Conservation (phyloP, 371 early-diverging fungal species). For the Dichotomocladium elegans region DNA sequence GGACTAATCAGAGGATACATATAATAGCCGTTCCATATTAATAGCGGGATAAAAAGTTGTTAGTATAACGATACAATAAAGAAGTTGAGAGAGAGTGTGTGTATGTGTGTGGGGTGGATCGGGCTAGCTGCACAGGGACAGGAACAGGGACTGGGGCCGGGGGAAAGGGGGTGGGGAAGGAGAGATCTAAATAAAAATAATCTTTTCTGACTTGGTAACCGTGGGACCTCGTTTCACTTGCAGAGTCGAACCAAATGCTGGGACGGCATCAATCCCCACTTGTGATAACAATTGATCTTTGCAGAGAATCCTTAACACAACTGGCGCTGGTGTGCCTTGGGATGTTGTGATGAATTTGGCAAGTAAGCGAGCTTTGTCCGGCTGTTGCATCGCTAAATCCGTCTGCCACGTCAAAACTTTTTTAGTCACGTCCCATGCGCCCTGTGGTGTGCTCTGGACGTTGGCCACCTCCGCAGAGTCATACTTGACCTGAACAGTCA, state of each 20-base stretch:
- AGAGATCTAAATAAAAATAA: background rate
- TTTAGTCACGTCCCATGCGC: conserved; percentile 14
- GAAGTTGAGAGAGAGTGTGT: too few species aligned
- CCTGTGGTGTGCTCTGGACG: conserved; percentile 23
- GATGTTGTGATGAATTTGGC: conserved; percentile 15
- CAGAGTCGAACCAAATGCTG: conserved; percentile 15
- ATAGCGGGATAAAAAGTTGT: background rate
- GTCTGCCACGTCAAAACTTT: conserved; percentile 14
- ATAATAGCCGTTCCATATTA: too few species aligned
- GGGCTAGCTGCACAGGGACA: too few species aligned
- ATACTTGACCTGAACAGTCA: conserved; percentile 7
- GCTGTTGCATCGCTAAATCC: background rate
- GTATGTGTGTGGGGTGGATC: too few species aligned
- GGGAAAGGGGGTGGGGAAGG: background rate
- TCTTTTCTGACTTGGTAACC: conserved; percentile 9
- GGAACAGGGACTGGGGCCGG: too few species aligned
- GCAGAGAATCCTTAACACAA: conserved; percentile 8
- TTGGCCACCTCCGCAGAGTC: conserved; percentile 3
- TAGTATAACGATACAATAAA: background rate
- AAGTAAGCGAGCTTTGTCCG: conserved; percentile 5
- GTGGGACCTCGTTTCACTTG: conserved; percentile 13
- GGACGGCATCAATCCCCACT: conserved; percentile 13
- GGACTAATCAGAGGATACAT: too few species aligned
- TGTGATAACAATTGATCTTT: conserved; percentile 9
- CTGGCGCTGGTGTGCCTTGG: conserved; percentile 5